Evolutionary conservation across 2,329 filamentous ascomycete species (phyloP), one percentile per base, ranked within the genome.

Genomic region (Neophaeococcomyces aloes): DNA sequence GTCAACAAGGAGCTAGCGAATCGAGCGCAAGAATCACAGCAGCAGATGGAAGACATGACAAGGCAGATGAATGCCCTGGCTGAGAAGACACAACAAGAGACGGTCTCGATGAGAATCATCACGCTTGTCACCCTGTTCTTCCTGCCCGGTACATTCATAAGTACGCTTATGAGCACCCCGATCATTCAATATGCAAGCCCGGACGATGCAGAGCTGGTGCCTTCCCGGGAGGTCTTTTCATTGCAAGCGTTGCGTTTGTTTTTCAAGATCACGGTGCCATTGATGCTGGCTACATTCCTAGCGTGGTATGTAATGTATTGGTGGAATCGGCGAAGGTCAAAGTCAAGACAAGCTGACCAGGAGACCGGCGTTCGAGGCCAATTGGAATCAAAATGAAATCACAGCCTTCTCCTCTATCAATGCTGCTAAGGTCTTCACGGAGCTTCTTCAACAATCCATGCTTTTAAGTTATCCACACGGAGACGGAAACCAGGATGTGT

Each of bases 221-320:
- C 34, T 23, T 49, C 14, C 13, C 21, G 53, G 32, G 46, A 48
- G 15, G 42, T 49, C 4, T 49, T 54, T 15, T 54, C 58, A 3
- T 42, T 37, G 4, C 53, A 41, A 3, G 59, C 61, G 2, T 31
- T 63, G n/a, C 27, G 51, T n/a, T 18, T 62, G 10, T 67, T 61
- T 43, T 41, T 65, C 2, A 50, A 46, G 0, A 49, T 67, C 13
- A 58, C 56, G 14, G 4, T 66, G 7, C 63, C 65, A 1, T 36
- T 66, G 39, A 64, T 62, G 48, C 38, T 49, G 1, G 5, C 59
- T 1, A 66, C 65, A 0, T 62, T 60, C 25, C 44, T 41, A 6
- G 54, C 56, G 1, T 65, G 64, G 61, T 58, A 47, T 33, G 38
- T 47, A 6, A 47, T 65, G 7, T 64, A 65, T 48, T 53, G 48